Conservation (phyloP, 176 grass and related monocot genomes). For the Calamus simplicifolius region DNA sequence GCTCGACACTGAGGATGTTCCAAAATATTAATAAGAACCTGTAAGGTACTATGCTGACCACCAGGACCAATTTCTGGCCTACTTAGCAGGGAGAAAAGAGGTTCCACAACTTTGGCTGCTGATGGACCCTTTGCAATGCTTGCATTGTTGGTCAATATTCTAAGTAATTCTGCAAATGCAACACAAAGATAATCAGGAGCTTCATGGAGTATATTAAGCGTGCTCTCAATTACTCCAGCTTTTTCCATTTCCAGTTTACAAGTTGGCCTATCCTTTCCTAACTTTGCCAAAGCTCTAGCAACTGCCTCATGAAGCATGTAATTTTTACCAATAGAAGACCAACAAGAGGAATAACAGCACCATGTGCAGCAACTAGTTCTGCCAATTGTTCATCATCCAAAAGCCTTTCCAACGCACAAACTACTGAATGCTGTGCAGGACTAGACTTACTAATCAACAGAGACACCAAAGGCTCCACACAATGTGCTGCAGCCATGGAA, state of each 20-base stretch:
- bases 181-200: slow-evolving; percentile 95
- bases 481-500: slow-evolving; percentile 76
- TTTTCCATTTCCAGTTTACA: slow-evolving; percentile 99
- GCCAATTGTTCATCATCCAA: slow-evolving; percentile 96
- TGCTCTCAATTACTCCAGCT: slow-evolving; percentile 87
- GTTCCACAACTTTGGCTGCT: slow-evolving; percentile 89
- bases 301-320: slow-evolving; percentile 83
- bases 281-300: slow-evolving; percentile 85
- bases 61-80: slow-evolving; percentile 74
- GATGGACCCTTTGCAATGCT: slow-evolving; percentile 92
- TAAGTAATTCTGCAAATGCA: slow-evolving; percentile 84
- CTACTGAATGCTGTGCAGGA: slow-evolving; percentile 86
- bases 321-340: slow-evolving; percentile 86
- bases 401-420: slow-evolving; percentile 89
- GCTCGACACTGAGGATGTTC: slow-evolving; percentile 90
- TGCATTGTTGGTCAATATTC: slow-evolving; percentile 98
- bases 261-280: slow-evolving; percentile 86
- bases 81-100: slow-evolving; percentile 83
- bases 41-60: slow-evolving; percentile 92
- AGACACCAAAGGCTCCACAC: slow-evolving; percentile 86
- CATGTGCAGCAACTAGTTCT: slow-evolving; percentile 85
- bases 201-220: slow-evolving; percentile 87
- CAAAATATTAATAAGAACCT: slow-evolving; percentile 99
- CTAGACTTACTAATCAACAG: slow-evolving; percentile 75
- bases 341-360: slow-evolving; percentile 80